Evolutionary conservation across 179 eudicot genomes (phyloP), one percentile per base, ranked within the genome.

Genomic region (Sideroxylon spinosum): DNA sequence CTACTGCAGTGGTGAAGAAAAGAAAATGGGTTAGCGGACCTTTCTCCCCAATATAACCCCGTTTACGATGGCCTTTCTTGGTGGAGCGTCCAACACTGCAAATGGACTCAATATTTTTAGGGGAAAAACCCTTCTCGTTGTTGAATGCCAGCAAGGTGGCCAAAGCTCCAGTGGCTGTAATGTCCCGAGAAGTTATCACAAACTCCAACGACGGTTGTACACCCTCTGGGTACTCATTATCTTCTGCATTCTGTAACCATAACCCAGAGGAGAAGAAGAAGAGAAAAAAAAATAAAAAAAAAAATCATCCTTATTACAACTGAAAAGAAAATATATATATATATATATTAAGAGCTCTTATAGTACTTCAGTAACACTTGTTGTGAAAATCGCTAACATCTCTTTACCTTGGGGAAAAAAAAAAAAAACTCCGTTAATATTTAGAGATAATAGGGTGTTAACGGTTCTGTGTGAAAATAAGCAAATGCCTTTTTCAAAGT

Each of bases 31-130:
- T 52, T 16, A 59, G 7, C 17, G 22, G 81, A 88, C 95, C 97
- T 90, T 92, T 92, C 71, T 92, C 94, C 63, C 94, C 94, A 37
- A 92, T 92, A 68, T 86, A 92, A 20, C 94, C 97, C 22, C 84
- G 82, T 63, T 83, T 86, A 53, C 92, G 88, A 1, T 84, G 80
- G 74, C 90, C 92, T 76, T 88, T 89, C 81, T 92, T 90, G 69
- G 97, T 89, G 57, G 97, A 92, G 61, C 81, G 82, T 49, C 97
- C 94, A 60, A 91, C 85, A 46, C 85, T 78, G 74, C 97, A 92
- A 63, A 92, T 85, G 4, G 94, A 90, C 63, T 89, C 94, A 17
- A 90, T 89, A 70, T 92, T 92, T 50, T 69, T 85, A 8, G 76
- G 73, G 0, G 89, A 86, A 78, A 92, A 92, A 0, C 97, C 97